These are phyloP conservation scores for Podospora pseudocomata DNA, from an alignment of 495 filamentous ascomycete species.

Conservation along the genomic window DNA sequence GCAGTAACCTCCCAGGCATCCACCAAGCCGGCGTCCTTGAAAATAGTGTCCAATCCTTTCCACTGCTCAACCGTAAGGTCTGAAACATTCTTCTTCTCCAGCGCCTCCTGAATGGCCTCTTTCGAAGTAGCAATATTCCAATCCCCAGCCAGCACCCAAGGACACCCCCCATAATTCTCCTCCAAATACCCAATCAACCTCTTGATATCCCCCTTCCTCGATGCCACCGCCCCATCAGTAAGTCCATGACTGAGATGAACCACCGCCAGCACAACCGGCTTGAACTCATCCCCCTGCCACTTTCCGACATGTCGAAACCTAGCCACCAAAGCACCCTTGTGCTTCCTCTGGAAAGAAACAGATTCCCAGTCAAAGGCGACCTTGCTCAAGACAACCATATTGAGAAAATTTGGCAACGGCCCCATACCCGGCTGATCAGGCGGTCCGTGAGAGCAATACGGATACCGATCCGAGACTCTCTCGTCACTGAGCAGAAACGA, in stretches of 20 bases:
- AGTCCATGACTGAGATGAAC: conserved; percentile 55
- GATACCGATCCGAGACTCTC: conserved; percentile 45
- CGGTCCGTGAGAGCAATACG: conserved; percentile 50
- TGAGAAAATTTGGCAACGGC: conserved; percentile 51
- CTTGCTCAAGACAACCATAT: conserved; percentile 52
- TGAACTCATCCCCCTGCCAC: conserved; percentile 15
- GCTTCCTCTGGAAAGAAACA: conserved; percentile 43
- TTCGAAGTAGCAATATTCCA: conserved; percentile 55
- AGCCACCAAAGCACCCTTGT: conserved; percentile 50
- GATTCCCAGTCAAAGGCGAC: conserved; percentile 48
- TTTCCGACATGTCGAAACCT: conserved; percentile 35
- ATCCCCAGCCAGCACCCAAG: conserved; percentile 55
- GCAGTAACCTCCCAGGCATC: conserved; percentile 46
- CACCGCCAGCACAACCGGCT: conserved; percentile 43
- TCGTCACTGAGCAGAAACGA: conserved; percentile 44
- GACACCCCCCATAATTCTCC: conserved; percentile 30
- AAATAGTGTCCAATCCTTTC: conserved; percentile 32
- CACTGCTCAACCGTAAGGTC: conserved; percentile 32
- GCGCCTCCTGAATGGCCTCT: conserved; percentile 46
- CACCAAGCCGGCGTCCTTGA: conserved; percentile 33
- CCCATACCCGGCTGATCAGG: conserved; percentile 43
- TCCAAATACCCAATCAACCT: conserved; percentile 42
- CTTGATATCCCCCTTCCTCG: conserved; percentile 49
- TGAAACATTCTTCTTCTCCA: conserved; percentile 44
- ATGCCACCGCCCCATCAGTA: conserved; percentile 48